Percentiles rank a stretch among this genome's conserved stretches.
Conservation (phyloP, 805 yeast genomes). For the Tetrapisispora taiwanensis region DNA sequence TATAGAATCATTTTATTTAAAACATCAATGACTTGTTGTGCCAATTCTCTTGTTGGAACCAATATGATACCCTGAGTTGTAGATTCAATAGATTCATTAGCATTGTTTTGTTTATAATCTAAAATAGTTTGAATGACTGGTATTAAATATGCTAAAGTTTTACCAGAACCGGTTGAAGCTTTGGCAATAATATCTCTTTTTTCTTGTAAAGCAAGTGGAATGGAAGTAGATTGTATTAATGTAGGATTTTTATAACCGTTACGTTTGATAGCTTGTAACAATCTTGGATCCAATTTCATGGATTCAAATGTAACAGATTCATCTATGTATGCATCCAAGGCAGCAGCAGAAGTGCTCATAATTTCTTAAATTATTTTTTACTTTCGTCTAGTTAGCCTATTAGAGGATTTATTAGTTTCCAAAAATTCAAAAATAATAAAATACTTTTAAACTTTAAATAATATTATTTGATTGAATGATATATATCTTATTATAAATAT, state of each 20-base stretch:
- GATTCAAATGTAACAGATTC: constrained; percentile 62
- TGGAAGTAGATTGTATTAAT: constrained; percentile 80
- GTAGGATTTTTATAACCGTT: constrained; percentile 82
- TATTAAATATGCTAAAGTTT: constrained; percentile 80
- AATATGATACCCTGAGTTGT: constrained; percentile 54
- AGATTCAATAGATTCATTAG: constrained; percentile 9
- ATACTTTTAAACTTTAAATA: no score
- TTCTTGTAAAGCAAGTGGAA: constrained; percentile 82
- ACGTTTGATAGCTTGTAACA: constrained; percentile 72
- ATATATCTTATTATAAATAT: no score
- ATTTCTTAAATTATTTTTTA: constrained; percentile 5
- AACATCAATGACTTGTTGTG: constrained; percentile 72
- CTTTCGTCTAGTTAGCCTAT: no score
- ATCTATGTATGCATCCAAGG: constrained; percentile 60
- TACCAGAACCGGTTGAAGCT: constrained; percentile 94
- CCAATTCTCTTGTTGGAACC: constrained; percentile 89
- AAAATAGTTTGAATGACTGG: constrained; percentile 79
- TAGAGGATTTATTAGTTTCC: no score
- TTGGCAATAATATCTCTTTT: constrained; percentile 87
- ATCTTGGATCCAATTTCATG: constrained; percentile 71
- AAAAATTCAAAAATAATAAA: no score
- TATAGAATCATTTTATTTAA: constrained; percentile 56
- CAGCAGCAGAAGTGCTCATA: constrained; percentile 31
- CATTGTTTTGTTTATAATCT: constrained; percentile 27
- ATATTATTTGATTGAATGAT: no score